These are phyloP conservation scores for Globisporangium abappressorium DNA, from an alignment of 352 stramenopile species.

Conservation along the genomic window DNA sequence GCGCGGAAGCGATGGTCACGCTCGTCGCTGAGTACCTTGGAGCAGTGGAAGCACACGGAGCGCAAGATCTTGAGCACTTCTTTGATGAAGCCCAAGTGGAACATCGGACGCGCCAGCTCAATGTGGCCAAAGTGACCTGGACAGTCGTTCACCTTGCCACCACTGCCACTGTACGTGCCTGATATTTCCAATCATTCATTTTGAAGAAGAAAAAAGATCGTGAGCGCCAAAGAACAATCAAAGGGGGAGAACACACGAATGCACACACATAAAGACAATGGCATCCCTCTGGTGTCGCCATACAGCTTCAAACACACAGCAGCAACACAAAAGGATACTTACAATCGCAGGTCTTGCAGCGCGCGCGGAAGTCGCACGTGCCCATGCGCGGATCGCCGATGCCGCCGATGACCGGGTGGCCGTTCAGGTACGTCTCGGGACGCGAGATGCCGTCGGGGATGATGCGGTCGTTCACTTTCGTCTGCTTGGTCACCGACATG, in stretches of 20 bases:
- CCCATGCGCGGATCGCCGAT: constrained; percentile 98
- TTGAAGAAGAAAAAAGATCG: constrained; percentile 6
- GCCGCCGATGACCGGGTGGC: constrained; percentile 96
- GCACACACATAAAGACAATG: not conserved
- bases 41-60: constrained; percentile 98
- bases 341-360: constrained; percentile 92
- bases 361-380: constrained; percentile 85
- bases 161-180: constrained; percentile 87
- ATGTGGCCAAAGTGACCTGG: constrained; percentile 99
- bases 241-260: not conserved
- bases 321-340: constrained; percentile 18
- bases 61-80: constrained; percentile 92
- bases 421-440: constrained; percentile 86
- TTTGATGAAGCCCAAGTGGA: constrained; percentile 98
- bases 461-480: constrained; percentile 95
- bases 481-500: constrained; percentile 96
- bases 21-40: constrained; percentile 93
- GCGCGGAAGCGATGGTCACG: constrained; percentile 75
- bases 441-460: constrained; percentile 95
- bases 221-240: not conserved
- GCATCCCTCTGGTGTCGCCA: not conserved
- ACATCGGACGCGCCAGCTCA: constrained; percentile 95
- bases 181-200: constrained; percentile 11
- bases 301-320: not conserved
- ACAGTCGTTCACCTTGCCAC: constrained; percentile 95